Percentiles rank a stretch among this genome's conserved stretches.
Conservation (phyloP, 345 rosid species). For the Camelina hispida region DNA sequence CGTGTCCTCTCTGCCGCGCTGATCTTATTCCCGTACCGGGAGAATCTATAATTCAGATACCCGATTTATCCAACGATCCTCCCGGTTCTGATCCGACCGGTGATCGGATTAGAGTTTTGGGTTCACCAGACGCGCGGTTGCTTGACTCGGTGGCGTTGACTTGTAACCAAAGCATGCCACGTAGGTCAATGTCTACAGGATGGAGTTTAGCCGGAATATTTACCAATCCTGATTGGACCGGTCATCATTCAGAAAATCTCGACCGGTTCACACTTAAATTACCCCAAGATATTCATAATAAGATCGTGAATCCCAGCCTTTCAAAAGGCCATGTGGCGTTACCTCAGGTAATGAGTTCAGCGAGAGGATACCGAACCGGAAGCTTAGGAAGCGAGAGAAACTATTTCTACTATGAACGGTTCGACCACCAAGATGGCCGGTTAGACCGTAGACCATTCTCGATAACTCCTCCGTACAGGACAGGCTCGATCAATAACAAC, state of each 20-base stretch:
- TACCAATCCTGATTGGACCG: slow-evolving; percentile 64
- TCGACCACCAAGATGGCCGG: slow-evolving; percentile 49
- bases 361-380: slow-evolving; percentile 61
- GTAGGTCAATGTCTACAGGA: slow-evolving; percentile 68
- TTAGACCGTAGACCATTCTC: slow-evolving; percentile 50
- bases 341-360: slow-evolving; percentile 62
- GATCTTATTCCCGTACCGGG: slow-evolving; percentile 64
- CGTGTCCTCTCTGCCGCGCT: slow-evolving; percentile 91
- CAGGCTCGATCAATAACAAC: slow-evolving; percentile 39
- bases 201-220: slow-evolving; percentile 59
- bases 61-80: slow-evolving; percentile 32
- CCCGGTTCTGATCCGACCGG: slow-evolving; percentile 8
- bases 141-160: slow-evolving; percentile 38
- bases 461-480: slow-evolving; percentile 53
- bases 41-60: slow-evolving; percentile 40
- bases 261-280: slow-evolving; percentile 79
- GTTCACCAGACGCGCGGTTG: slow-evolving; percentile 40
- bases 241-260: slow-evolving; percentile 57
- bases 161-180: slow-evolving; percentile 49
- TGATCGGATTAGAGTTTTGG: slow-evolving; percentile 29
- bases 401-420: slow-evolving; percentile 52
- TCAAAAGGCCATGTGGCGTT: slow-evolving; percentile 60
- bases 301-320: slow-evolving; percentile 46
- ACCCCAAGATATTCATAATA: slow-evolving; percentile 62
- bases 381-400: slow-evolving; percentile 48